phyloP scores from a whole-genome alignment of 2,329 filamentous ascomycete species.

The Aurifilum marmelostoma region DNA sequence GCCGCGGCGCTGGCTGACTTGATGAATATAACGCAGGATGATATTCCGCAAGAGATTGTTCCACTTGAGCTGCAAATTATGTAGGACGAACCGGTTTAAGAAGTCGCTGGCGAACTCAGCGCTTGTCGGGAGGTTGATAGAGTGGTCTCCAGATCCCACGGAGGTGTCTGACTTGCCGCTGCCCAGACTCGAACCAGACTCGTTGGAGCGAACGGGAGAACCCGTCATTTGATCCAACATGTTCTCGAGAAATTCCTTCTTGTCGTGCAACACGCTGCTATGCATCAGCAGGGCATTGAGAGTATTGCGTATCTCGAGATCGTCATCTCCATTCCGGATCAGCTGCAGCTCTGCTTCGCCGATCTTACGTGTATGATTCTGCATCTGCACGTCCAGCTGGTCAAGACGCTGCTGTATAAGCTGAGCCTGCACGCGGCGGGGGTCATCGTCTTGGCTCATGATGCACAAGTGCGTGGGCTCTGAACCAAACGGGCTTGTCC shows the following conservation, averaged over 20 bases:
- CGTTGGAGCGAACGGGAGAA: constrained; percentile 33
- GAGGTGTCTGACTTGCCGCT: constrained; percentile 44
- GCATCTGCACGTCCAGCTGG: constrained; percentile 77
- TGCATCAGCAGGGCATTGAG: constrained; percentile 64
- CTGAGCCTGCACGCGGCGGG: constrained; percentile 82
- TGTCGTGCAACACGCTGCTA: constrained; percentile 58
- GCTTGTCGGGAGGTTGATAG: constrained; percentile 68
- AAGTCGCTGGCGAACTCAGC: constrained; percentile 92
- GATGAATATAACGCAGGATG: constrained; percentile 94
- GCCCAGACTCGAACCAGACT: constrained; percentile 32
- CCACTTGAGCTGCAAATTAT: constrained; percentile 98
- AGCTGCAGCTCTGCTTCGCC: constrained; percentile 75
- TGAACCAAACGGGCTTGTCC: constrained; percentile 87
- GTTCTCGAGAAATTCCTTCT: constrained; percentile 60
- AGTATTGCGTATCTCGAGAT: constrained; percentile 57
- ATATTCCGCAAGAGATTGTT: constrained; percentile 96
- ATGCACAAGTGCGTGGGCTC: constrained; percentile 94
- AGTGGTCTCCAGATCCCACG: constrained; percentile 58
- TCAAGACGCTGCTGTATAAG: constrained; percentile 81
- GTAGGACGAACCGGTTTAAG: constrained; percentile 96
- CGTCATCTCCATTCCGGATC: constrained; percentile 54
- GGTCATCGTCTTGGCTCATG: constrained; percentile 90
- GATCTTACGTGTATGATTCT: constrained; percentile 71
- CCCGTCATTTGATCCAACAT: constrained; percentile 57
- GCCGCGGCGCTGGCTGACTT: constrained; percentile 91